Percentiles rank a stretch among this genome's conserved stretches.
phyloP scores from a whole-genome alignment of 108 stramenopile genomes.

The Pseudonitzschia delicatissima region DNA sequence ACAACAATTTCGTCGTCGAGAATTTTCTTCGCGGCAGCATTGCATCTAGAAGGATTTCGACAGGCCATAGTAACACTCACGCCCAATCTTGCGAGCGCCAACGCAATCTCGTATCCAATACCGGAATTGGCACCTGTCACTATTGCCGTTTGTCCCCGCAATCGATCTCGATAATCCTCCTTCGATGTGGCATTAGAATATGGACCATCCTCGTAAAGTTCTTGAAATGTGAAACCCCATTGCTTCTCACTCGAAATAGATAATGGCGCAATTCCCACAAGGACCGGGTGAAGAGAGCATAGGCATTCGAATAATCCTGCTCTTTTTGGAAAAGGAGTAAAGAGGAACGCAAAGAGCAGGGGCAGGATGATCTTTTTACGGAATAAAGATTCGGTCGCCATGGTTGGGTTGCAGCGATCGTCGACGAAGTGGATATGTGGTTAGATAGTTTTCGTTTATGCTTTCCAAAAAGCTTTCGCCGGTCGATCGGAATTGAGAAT shows the following conservation, averaged over 20 bases:
- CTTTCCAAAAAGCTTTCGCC: too few species aligned
- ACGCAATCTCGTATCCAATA: conserved; percentile 44
- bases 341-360: too few species aligned
- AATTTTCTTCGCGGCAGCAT: conserved; percentile 32
- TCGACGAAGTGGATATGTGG: too few species aligned
- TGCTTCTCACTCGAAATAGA: neutral
- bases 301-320: too few species aligned
- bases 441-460: too few species aligned
- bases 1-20: conserved; percentile 5
- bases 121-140: conserved; percentile 64
- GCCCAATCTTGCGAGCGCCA: conserved; percentile 31
- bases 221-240: conserved; percentile 1
- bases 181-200: neutral
- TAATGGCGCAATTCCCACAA: neutral
- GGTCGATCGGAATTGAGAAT: too few species aligned
- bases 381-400: too few species aligned
- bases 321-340: too few species aligned
- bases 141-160: conserved; percentile 51
- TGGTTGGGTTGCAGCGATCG: too few species aligned
- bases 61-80: conserved; percentile 47
- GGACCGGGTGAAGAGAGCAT: too few species aligned
- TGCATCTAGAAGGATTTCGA: conserved; percentile 42
- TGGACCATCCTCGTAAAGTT: neutral
- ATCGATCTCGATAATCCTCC: neutral
- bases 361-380: too few species aligned